These are phyloP conservation scores for Entoloma clypeatum DNA, from an alignment of 1,284 basidiomycete genomes.

Conservation along the genomic window DNA sequence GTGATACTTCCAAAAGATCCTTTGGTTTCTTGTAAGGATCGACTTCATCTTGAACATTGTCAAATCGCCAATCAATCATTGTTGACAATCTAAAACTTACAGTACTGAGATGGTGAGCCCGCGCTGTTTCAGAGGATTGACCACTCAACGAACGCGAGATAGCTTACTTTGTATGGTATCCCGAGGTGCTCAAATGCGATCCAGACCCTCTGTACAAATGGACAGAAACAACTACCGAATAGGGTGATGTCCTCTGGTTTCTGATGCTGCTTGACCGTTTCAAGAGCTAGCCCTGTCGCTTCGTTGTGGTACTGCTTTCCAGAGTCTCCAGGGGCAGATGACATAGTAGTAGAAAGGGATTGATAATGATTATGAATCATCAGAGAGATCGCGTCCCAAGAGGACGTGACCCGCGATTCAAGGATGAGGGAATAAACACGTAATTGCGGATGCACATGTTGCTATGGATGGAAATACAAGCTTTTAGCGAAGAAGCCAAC, in stretches of 20 bases:
- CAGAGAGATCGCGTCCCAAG: too few species aligned
- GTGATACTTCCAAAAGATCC: slow-evolving; percentile 74
- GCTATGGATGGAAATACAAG: too few species aligned
- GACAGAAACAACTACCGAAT: slow-evolving; percentile 71
- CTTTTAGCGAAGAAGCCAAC: too few species aligned
- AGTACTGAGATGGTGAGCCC: slow-evolving; percentile 20
- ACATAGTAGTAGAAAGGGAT: too few species aligned
- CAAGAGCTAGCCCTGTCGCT: slow-evolving; percentile 57
- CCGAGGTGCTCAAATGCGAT: slow-evolving; percentile 60
- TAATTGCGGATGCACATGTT: too few species aligned
- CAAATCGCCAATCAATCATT: not conserved
- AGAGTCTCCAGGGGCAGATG: slow-evolving; percentile 34
- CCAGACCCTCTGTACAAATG: slow-evolving; percentile 74
- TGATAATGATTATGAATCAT: too few species aligned
- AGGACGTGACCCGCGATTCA: too few species aligned
- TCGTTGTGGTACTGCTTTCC: slow-evolving; percentile 50
- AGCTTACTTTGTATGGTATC: slow-evolving; percentile 54
- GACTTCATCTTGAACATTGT: slow-evolving; percentile 55
- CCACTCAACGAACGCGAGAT: not conserved
- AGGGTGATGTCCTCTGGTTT: slow-evolving; percentile 52
- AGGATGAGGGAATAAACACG: too few species aligned
- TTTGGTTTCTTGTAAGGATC: slow-evolving; percentile 80
- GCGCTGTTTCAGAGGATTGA: not conserved
- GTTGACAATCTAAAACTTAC: slow-evolving; percentile 14
- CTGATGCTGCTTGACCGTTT: slow-evolving; percentile 48